Evolutionary conservation across 441 rosid genomes (phyloP), one percentile per base, ranked within the genome.

Genomic region (Hura crepitans): DNA sequence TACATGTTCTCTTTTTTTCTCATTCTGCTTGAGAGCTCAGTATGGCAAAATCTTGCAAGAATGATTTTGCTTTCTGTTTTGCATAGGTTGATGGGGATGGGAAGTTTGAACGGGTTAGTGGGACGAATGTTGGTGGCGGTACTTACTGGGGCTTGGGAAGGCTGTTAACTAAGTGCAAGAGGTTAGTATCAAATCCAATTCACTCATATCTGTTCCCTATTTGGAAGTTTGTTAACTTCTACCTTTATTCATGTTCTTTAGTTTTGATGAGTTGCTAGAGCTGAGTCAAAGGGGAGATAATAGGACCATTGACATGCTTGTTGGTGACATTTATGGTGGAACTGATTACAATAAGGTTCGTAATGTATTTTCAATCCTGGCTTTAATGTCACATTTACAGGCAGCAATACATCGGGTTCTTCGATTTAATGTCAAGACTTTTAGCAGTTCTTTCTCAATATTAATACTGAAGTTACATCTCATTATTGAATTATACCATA

Each of bases 121-220:
- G 99, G 58, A 96, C 99, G 63, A 96, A 93, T 84, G 97, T 91
- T 69, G 99, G 99, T 15, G 99, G 99, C 77, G 99, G 99, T 62
- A 93, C 99, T 65, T 96, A 89, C 49, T 96, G 96, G 97, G 99
- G 99, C 53, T 81, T 96, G 84, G 99, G 99, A 79, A 90, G 85
- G 84, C 89, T 96, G 71, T 77, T 96, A 69, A 96, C 98, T 17
- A 96, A 91, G 83, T 96, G 98, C 94, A 91, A 87, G 75, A 96
- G 97, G 99, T 96, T 31, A 68, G 55, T 37, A 31, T 75, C 39
- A 61, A 78, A 57, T 69, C 78, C 69, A 60, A 45, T 43, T 37
- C 37, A 18, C 20, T 68, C 66, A 68, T 75, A 0, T 33, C 45
- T 69, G n/a, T 69, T 65, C 8, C 46, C 12, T 45, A n/a, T 73